A percentile compares a stretch with the other conserved stretches of the same genome.
These are phyloP conservation scores for Botrytis galanthina DNA, from an alignment of 2,329 filamentous ascomycete genomes.

Conservation along the genomic window DNA sequence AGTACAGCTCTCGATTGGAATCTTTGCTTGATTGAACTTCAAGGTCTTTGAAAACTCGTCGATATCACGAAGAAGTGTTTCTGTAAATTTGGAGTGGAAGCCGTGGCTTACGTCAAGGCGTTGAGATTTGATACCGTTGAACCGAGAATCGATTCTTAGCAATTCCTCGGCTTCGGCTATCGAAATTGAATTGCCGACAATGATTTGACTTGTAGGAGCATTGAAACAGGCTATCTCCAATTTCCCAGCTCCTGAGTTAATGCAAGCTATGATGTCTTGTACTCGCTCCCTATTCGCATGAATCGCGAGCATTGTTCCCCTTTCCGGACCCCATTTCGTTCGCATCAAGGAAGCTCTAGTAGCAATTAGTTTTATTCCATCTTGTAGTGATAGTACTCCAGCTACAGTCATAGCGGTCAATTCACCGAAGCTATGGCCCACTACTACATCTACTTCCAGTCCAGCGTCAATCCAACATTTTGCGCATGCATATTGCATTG, in stretches of 20 bases:
- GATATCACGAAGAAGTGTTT: conserved; percentile 9
- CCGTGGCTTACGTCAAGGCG: conserved; percentile 24
- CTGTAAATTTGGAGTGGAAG: conserved; percentile 32
- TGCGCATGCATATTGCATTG: conserved; percentile 28
- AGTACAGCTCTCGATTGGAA: conserved; percentile 20
- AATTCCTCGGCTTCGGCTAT: conserved; percentile 15
- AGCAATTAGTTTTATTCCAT: conserved; percentile 31
- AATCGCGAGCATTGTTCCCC: not conserved
- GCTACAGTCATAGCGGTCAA: conserved; percentile 39
- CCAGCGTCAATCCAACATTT: conserved; percentile 27
- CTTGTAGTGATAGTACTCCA: not conserved
- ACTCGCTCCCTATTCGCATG: not conserved
- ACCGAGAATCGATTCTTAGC: conserved; percentile 17
- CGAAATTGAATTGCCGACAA: not conserved
- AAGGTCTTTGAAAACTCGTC: conserved; percentile 4
- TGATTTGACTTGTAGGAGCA: not conserved
- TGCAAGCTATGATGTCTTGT: not conserved
- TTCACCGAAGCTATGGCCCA: conserved; percentile 44
- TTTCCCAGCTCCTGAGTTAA: not conserved
- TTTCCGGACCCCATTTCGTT: not conserved
- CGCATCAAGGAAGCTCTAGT: conserved; percentile 39
- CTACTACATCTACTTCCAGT: conserved; percentile 19
- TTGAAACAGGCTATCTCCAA: not conserved
- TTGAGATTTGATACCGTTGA: conserved; percentile 32
- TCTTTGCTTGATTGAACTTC: conserved; percentile 7